These are phyloP conservation scores for Meyerozyma elateridarum DNA, from an alignment of 1,139 yeast species.

Conservation along the genomic window DNA sequence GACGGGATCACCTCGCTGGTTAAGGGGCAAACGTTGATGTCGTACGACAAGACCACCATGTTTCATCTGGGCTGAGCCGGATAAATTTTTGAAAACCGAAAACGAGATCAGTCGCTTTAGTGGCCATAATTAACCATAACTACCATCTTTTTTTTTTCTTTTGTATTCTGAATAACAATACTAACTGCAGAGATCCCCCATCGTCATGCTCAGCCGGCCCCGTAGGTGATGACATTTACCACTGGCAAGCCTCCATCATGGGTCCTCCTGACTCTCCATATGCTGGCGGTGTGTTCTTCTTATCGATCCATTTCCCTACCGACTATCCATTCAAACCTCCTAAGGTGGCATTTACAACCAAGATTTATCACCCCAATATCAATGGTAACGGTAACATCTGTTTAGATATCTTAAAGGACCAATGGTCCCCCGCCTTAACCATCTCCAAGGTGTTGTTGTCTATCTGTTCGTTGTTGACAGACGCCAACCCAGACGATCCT, in stretches of 20 bases:
- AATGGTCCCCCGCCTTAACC: constrained; percentile 90
- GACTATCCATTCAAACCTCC: constrained; percentile 96
- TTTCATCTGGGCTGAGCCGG: no score
- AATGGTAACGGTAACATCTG: constrained; percentile 86
- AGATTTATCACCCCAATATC: constrained; percentile 88
- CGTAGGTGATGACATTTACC: constrained; percentile 91
- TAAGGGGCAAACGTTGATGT: background rate
- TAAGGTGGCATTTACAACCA: constrained; percentile 84
- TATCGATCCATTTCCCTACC: constrained; percentile 90
- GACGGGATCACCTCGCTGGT: background rate
- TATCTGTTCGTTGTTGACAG: constrained; percentile 86
- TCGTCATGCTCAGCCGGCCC: constrained; percentile 99
- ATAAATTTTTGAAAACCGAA: no score
- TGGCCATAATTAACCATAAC: background rate
- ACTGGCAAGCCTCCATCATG: constrained; percentile 97
- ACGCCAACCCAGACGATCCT: constrained; percentile 99
- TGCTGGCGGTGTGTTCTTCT: constrained; percentile 89
- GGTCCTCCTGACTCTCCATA: constrained; percentile 94
- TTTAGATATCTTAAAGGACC: constrained; percentile 79
- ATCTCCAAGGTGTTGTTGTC: constrained; percentile 85
- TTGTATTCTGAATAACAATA: constrained; percentile 23
- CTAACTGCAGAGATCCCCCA: constrained; percentile 80
- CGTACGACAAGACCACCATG: background rate
- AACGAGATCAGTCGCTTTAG: background rate
- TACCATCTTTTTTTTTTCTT: constrained; percentile 6